phyloP scores from a whole-genome alignment of 192 early-diverging fungal species.

The Kickxella alabastrina region DNA sequence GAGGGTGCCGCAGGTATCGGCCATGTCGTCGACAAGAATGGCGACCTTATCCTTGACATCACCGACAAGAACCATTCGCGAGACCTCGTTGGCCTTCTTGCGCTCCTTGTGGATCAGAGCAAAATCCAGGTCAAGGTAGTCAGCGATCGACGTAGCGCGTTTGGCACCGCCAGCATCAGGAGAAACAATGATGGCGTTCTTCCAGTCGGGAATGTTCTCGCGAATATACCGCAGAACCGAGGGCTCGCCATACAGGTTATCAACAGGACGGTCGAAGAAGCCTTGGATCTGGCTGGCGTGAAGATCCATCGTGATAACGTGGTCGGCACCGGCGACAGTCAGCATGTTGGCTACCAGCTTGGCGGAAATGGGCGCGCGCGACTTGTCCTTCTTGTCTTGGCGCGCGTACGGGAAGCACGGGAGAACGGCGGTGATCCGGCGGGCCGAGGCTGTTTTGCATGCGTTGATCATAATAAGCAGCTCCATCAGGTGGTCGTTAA shows the following conservation, averaged over 20 bases:
- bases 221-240: conserved; percentile 85
- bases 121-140: conserved; percentile 91
- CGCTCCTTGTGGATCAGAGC: conserved; percentile 98
- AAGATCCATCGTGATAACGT: conserved; percentile 92
- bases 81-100: conserved; percentile 83
- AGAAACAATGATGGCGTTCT: conserved; percentile 92
- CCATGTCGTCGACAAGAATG: conserved; percentile 97
- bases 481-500: conserved; percentile 98
- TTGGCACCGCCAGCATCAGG: conserved; percentile 98
- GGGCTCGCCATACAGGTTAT: conserved; percentile 94
- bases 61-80: conserved; percentile 92
- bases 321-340: conserved; percentile 83
- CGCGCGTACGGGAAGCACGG: conserved; percentile 97
- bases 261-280: conserved; percentile 85
- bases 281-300: conserved; percentile 91
- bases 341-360: conserved; percentile 98
- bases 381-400: conserved; percentile 94
- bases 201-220: conserved; percentile 82
- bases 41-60: conserved; percentile 87
- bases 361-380: conserved; percentile 86
- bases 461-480: conserved; percentile 98
- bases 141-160: conserved; percentile 88
- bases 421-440: conserved; percentile 91
- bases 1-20: conserved; percentile 93
- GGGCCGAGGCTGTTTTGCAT: conserved; percentile 91